These are phyloP conservation scores for Raddia guianensis DNA, from an alignment of 176 grass and related monocot species.

Conservation along the genomic window DNA sequence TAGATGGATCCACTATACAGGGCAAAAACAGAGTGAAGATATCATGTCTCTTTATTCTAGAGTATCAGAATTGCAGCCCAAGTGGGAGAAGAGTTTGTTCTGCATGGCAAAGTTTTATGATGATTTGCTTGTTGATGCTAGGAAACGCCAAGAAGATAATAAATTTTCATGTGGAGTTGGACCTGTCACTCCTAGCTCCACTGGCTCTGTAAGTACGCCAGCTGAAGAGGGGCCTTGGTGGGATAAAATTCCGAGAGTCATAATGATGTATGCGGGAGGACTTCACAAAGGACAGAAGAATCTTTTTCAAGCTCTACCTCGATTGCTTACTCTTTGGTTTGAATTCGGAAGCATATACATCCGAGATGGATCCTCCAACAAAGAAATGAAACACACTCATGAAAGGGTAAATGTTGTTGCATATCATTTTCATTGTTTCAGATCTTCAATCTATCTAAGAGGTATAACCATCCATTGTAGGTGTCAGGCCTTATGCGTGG, in stretches of 20 bases:
- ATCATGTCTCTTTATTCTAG: constrained; percentile 77
- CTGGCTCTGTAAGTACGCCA: constrained; percentile 49
- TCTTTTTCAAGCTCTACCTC: constrained; percentile 93
- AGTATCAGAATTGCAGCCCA: constrained; percentile 82
- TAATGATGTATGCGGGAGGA: constrained; percentile 77
- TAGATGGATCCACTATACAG: constrained; percentile 97
- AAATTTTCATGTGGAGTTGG: constrained; percentile 53
- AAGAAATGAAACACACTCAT: constrained; percentile 69
- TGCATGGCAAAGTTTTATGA: constrained; percentile 93
- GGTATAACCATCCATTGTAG: constrained; percentile 45
- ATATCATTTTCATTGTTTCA: constrained; percentile 19
- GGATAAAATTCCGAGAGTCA: constrained; percentile 59
- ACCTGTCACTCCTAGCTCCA: constrained; percentile 42
- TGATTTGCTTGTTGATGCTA: constrained; percentile 93
- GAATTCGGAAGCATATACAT: constrained; percentile 92
- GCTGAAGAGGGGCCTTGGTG: constrained; percentile 84
- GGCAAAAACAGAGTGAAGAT: constrained; percentile 87
- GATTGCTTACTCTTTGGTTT: constrained; percentile 92
- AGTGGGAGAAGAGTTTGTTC: constrained; percentile 98
- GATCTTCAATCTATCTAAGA: constrained; percentile 20
- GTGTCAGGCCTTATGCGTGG: constrained; percentile 73
- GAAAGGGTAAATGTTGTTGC: constrained; percentile 50
- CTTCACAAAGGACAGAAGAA: constrained; percentile 93
- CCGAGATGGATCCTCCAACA: constrained; percentile 49
- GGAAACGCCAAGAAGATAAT: constrained; percentile 90